A percentile compares a stretch with the other conserved stretches of the same genome.
Evolutionary conservation across 495 filamentous ascomycete species (phyloP).

Genomic region (Daldinia grandis): DNA sequence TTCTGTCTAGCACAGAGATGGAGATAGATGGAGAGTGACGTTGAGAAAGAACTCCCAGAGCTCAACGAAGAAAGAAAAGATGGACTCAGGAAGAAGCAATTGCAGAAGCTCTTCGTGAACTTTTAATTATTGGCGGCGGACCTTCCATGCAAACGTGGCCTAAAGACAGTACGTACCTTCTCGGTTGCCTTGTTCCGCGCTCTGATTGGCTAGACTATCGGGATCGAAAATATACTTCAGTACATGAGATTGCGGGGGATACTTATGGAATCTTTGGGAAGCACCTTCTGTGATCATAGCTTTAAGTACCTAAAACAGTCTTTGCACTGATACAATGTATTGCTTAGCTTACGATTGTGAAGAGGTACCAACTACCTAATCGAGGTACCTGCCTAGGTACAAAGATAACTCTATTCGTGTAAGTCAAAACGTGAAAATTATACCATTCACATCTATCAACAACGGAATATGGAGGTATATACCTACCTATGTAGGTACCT

Average conservation of each 20-base stretch:
- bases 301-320: slow-evolving; percentile 4
- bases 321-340: neutral
- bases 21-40: slow-evolving; percentile 23
- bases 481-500: neutral
- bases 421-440: no score
- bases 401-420: neutral
- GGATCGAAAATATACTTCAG: slow-evolving; percentile 18
- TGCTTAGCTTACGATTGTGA: neutral
- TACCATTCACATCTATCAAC: neutral
- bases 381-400: no score
- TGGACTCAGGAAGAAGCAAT: slow-evolving; percentile 31
- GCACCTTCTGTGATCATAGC: neutral
- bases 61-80: slow-evolving; percentile 50
- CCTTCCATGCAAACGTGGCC: slow-evolving; percentile 42
- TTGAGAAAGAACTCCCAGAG: slow-evolving; percentile 53
- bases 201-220: slow-evolving; percentile 35
- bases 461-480: neutral
- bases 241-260: slow-evolving; percentile 36
- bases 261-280: slow-evolving; percentile 34
- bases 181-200: slow-evolving; percentile 20
- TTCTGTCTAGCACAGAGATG: slow-evolving; percentile 32
- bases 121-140: slow-evolving; percentile 43
- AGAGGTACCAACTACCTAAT: neutral
- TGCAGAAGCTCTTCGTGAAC: slow-evolving; percentile 35
- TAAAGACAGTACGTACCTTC: slow-evolving; percentile 44